A percentile compares a stretch with the other conserved stretches of the same genome.
Evolutionary conservation across 441 rosid genomes (phyloP).

Genomic region (Arabidopsis hybrid): DNA sequence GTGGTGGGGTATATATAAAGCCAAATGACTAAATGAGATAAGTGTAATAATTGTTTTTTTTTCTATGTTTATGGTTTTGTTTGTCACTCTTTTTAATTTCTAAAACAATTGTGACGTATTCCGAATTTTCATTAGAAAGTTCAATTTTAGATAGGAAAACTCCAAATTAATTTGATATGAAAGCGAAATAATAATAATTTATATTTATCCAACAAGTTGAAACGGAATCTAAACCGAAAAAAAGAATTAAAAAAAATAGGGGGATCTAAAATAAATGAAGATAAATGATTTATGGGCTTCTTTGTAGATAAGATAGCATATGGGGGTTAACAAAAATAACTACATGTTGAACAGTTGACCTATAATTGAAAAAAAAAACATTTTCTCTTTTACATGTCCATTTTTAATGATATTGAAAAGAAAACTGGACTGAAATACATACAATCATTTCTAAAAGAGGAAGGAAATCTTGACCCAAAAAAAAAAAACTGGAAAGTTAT

Average conservation of each 20-base stretch:
- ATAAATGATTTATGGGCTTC: slow-evolving; percentile 1
- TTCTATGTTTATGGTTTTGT: neutral
- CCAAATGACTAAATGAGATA: slow-evolving; percentile 32
- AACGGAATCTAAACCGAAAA: neutral
- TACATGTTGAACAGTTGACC: too few relatives aligned
- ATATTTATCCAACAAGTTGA: neutral
- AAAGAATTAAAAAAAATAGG: neutral
- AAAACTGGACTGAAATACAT: too few relatives aligned
- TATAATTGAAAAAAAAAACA: too few relatives aligned
- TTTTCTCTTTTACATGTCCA: too few relatives aligned
- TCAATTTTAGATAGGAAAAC: slow-evolving; percentile 24
- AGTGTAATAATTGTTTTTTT: neutral
- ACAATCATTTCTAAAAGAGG: too few relatives aligned
- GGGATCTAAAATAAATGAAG: neutral
- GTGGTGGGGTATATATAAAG: slow-evolving; percentile 42
- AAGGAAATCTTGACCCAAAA: too few relatives aligned
- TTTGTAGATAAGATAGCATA: slow-evolving; percentile 2
- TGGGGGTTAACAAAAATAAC: neutral
- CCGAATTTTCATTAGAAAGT: slow-evolving; percentile 14
- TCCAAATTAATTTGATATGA: neutral
- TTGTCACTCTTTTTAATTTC: slow-evolving; percentile 4
- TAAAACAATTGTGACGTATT: slow-evolving; percentile 28
- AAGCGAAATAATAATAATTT: slow-evolving; percentile 3
- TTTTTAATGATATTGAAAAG: too few relatives aligned
- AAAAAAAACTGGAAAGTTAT: too few relatives aligned